These are phyloP conservation scores for Pseudoneurospora amorphoporcata DNA, from an alignment of 495 filamentous ascomycete genomes.

Conservation along the genomic window DNA sequence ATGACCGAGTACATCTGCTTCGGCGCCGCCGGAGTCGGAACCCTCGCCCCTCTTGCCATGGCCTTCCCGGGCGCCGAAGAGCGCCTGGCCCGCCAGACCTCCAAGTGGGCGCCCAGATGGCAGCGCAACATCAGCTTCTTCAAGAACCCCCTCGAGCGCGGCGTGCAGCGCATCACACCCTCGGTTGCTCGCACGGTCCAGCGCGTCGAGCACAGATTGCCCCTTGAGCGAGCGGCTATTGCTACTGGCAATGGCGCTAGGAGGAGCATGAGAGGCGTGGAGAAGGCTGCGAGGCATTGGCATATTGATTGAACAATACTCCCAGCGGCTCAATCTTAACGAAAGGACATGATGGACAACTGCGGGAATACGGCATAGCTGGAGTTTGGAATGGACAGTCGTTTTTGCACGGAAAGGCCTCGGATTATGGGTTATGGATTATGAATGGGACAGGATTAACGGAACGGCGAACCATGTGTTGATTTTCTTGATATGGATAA, in stretches of 20 bases:
- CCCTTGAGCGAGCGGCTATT: conserved; percentile 32
- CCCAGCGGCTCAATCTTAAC: too few relatives aligned
- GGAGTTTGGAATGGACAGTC: neutral
- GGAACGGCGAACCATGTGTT: neutral
- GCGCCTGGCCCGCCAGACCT: conserved; percentile 30
- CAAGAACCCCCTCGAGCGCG: conserved; percentile 29
- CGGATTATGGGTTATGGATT: neutral
- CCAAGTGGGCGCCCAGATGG: conserved; percentile 40
- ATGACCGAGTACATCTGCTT: conserved; percentile 31
- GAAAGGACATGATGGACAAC: too few relatives aligned
- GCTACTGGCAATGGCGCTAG: neutral
- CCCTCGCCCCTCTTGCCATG: conserved; percentile 40
- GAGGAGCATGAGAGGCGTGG: neutral
- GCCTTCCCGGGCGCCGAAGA: conserved; percentile 36
- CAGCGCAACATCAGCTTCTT: conserved; percentile 40
- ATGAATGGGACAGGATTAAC: neutral
- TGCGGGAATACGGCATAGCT: neutral
- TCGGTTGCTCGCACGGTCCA: conserved; percentile 30
- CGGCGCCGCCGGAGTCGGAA: conserved; percentile 31
- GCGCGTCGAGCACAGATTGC: conserved; percentile 29
- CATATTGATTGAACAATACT: neutral
- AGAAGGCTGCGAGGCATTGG: neutral
- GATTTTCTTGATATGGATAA: neutral
- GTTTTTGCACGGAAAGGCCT: neutral
- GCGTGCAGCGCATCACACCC: conserved; percentile 32